These are phyloP conservation scores for Musa balbisiana DNA, from an alignment of 202 grass and related monocot species.

Conservation along the genomic window DNA sequence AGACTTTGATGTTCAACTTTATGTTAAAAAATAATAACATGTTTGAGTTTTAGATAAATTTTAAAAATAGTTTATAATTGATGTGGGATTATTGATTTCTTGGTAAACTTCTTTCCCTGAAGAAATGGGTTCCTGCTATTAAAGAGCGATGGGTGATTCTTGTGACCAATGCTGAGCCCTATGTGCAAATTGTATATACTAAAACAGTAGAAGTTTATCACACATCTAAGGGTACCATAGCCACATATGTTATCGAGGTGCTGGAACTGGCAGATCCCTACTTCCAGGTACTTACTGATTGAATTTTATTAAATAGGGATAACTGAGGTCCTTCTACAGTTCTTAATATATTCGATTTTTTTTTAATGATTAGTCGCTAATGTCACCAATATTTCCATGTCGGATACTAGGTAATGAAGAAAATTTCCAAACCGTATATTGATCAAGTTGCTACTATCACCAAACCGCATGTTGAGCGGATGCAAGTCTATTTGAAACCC, in stretches of 20 bases:
- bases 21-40: background rate
- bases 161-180: conserved; percentile 58
- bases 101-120: conserved; percentile 21
- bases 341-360: background rate
- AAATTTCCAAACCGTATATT: conserved; percentile 85
- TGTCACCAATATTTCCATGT: conserved; percentile 13
- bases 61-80: background rate
- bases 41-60: background rate
- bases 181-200: conserved; percentile 41
- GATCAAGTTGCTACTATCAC: conserved; percentile 82
- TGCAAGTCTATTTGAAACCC: conserved; percentile 49
- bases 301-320: background rate
- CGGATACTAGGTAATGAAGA: conserved; percentile 57
- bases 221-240: conserved; percentile 42
- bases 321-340: background rate
- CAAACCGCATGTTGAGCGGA: conserved; percentile 77
- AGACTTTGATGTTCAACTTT: background rate
- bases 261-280: conserved; percentile 64
- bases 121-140: conserved; percentile 75
- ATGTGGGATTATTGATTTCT: conserved; percentile 17
- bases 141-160: conserved; percentile 64
- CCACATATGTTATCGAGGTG: conserved; percentile 48
- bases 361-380: background rate
- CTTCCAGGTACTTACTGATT: conserved; percentile 45
- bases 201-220: conserved; percentile 67